Evolutionary conservation across 768 basidiomycete genomes (phyloP).

Genomic region (Phanerodontia chrysosporium): DNA sequence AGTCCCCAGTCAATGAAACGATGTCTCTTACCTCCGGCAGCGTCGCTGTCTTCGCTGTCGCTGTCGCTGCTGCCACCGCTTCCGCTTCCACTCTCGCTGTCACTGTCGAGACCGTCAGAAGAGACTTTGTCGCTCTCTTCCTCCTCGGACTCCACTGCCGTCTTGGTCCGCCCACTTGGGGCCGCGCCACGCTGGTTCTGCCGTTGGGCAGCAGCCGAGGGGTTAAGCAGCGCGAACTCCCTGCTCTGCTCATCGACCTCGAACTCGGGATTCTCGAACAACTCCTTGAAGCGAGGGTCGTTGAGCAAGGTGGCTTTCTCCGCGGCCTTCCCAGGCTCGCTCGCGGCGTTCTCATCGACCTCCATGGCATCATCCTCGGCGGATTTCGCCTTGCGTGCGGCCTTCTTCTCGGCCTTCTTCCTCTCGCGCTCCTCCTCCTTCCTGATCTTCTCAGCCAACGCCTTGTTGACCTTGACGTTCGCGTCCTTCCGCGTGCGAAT

Average conservation of each 20-base stretch:
- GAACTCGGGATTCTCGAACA: slow-evolving; percentile 91
- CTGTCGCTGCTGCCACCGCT: slow-evolving; percentile 18
- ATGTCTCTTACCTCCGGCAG: slow-evolving; percentile 32
- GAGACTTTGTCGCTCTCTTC: slow-evolving; percentile 77
- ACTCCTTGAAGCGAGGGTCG: slow-evolving; percentile 85
- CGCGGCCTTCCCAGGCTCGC: slow-evolving; percentile 23
- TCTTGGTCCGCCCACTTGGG: slow-evolving; percentile 44
- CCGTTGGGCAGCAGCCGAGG: slow-evolving; percentile 67
- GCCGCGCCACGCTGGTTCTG: slow-evolving; percentile 20
- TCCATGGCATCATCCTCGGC: slow-evolving; percentile 23
- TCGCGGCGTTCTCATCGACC: slow-evolving; percentile 26
- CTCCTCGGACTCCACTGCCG: slow-evolving; percentile 84
- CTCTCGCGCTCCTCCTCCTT: slow-evolving; percentile 58
- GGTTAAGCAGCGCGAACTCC: slow-evolving; percentile 92
- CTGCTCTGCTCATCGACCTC: slow-evolving; percentile 83
- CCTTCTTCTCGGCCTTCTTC: slow-evolving; percentile 41
- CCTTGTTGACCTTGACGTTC: slow-evolving; percentile 78
- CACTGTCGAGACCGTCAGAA: slow-evolving; percentile 43
- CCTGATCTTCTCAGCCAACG: slow-evolving; percentile 80
- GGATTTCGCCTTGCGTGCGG: slow-evolving; percentile 21
- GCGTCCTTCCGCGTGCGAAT: slow-evolving; percentile 79
- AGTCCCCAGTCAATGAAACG: neutral
- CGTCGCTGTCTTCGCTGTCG: slow-evolving; percentile 42
- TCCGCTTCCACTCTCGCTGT: slow-evolving; percentile 29
- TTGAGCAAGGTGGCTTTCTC: slow-evolving; percentile 54